Evolutionary conservation across 441 rosid species (phyloP), one percentile per base, ranked within the genome.

Genomic region (Arabidopsis lyrata): DNA sequence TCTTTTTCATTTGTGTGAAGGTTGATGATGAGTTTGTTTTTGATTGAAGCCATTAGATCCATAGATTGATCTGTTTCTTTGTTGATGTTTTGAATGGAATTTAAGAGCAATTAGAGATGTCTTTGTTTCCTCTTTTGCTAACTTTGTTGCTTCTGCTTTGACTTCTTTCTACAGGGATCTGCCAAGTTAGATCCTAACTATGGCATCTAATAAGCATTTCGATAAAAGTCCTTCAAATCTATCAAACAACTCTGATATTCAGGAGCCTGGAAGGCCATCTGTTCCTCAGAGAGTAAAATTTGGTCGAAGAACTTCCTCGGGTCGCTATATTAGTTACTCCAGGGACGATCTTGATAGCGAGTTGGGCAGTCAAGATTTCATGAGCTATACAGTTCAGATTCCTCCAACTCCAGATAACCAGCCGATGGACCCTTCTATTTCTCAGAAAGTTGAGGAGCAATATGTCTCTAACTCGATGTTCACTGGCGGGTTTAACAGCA

Each of bases 341-440:
- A 85, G 97, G 65, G 98, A 93, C 73, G 97, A 93, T 83, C 94
- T 93, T 8, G 97, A 93, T 29, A 93, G 96, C 71, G 98, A 91
- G 72, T 80, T 93, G 13, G 87, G 95, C 35, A 85, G 84, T 59
- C 47, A 54, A 18, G 97, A 93, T 44, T 89, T 81, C 70, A 83
- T 78, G 80, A 87, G 84, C 85, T 93, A 93, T 53, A 87, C 94
- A 1, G 98, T 93, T 22, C 93, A 88, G 35, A 87, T 91, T 22
- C 98, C 98, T 10, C 94, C 96, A 5, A 91, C 98, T 44, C 98
- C 98, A 24, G 97, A 93, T 72, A 89, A 93, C 82, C 96, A 89
- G 76, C 89, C 96, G 1, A 86, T 91, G 91, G 94, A 93, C 74
- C 90, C 89, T 44, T 87, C 97, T 0, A 86, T 89, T 45, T 86